Evolutionary conservation across 805 yeast species (phyloP).

Genomic region (Cyberlindnera nakhonratchasimensis): DNA sequence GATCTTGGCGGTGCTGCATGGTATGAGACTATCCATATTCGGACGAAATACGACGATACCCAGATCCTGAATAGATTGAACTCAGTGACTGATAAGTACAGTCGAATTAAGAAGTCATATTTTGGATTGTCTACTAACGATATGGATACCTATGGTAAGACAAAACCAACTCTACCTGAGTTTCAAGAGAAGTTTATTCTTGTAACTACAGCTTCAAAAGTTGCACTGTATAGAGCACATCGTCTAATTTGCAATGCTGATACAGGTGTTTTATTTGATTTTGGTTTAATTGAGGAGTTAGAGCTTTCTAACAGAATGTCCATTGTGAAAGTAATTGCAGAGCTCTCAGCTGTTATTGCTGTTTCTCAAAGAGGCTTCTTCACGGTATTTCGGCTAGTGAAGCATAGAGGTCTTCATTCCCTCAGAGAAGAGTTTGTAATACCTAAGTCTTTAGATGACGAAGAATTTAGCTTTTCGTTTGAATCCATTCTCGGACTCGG

Average conservation of each 20-base stretch:
- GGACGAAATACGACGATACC: conserved; percentile 18
- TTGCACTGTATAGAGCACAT: conserved; percentile 44
- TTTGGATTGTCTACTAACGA: conserved; percentile 1
- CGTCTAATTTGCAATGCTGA: conserved; percentile 47
- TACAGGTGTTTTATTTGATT: conserved; percentile 40
- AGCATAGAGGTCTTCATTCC: conserved; percentile 38
- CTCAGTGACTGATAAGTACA: conserved; percentile 27
- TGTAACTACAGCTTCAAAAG: conserved; percentile 41
- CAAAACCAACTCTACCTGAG: conserved; percentile 21
- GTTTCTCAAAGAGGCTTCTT: conserved; percentile 45
- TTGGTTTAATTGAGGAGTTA: conserved; percentile 21
- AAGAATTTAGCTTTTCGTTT: background rate
- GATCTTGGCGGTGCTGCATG: conserved; percentile 37
- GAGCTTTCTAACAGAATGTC: conserved; percentile 27
- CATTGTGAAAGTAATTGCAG: conserved; percentile 35
- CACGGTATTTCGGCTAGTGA: conserved; percentile 39
- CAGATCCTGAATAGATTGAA: conserved; percentile 10
- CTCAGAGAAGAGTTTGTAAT: conserved; percentile 38
- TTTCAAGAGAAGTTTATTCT: conserved; percentile 34
- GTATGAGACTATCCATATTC: conserved; percentile 29
- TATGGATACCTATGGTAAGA: background rate
- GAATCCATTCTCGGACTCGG: conserved; percentile 6
- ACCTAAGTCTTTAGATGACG: background rate
- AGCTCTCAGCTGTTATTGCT: conserved; percentile 37
- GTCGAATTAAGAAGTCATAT: conserved; percentile 17